Base-by-base conservation (phyloP, 2,329 filamentous ascomycete genomes). In the Orbilia ellipsospora region DNA sequence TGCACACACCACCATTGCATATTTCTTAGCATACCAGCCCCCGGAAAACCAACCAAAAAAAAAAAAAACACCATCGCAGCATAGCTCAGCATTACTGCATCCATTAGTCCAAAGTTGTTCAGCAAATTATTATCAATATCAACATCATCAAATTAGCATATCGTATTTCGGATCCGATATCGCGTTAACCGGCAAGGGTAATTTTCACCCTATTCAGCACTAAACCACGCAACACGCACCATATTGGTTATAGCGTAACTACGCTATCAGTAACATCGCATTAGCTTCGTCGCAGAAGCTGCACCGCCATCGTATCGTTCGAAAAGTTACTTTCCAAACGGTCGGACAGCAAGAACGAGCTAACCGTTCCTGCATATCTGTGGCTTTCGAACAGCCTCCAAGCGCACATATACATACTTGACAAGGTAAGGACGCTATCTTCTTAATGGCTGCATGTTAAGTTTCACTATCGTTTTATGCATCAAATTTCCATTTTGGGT, bases 381-480 rank as follows among this genome's bases (percentile, higher is more conserved):
- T 73, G 69, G 69, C 69, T 73, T 66, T 73, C 55, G 55, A 36
- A 18, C 61, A 59, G 54, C 45, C 15, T 31, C 54, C 62, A 66
- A 62, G 69, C 61, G 48, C 31, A 36, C 31, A 36, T 36, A 36
- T 10, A 36, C 31, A 36, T 36, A 36, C 31, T 65, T 31, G 20
- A 66, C 54, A 73, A 73, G 69, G 69, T 73, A 67, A 73, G 69
- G 40, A 66, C 40, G 44, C 56, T 52, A 66, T 66, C 66, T 67
- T 50, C 52, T 56, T 65, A 73, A 63, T 67, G 50, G 31, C 40
- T 56, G 40, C 50, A 31, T 61, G 26, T 55, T 70, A 70, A 70
- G 69, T 73, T 73, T 73, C 69, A 73, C 54, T 44, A 61, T 66
- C 50, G 69, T 73, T 73, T 67, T 55, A 61, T 67, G 56, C 62